Evolutionary conservation across 495 filamentous ascomycete species (phyloP).

Genomic region (Ramalina intermedia): DNA sequence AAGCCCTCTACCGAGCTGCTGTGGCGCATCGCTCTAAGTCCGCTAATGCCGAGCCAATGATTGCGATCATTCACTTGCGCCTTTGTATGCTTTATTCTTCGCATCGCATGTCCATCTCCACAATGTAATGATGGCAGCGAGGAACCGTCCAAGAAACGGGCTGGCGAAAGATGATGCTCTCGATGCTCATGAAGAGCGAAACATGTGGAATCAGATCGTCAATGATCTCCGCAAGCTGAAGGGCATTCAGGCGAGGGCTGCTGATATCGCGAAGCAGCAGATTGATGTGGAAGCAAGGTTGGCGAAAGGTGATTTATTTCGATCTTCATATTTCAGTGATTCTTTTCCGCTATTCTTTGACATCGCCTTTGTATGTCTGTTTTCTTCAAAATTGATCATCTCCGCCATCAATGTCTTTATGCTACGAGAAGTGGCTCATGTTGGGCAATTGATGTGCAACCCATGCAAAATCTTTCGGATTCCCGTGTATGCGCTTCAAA

Average conservation of each 20-base stretch:
- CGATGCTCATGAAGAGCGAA: slow-evolving; percentile 44
- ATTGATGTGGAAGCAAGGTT: slow-evolving; percentile 31
- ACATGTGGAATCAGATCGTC: slow-evolving; percentile 48
- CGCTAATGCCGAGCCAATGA: no score
- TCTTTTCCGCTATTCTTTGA: background rate
- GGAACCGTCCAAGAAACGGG: slow-evolving; percentile 26
- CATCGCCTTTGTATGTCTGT: slow-evolving; percentile 29
- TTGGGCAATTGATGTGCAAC: background rate
- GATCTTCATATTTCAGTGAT: background rate
- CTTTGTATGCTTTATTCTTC: no score
- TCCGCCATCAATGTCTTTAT: background rate
- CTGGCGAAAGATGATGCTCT: slow-evolving; percentile 28
- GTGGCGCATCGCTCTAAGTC: no score
- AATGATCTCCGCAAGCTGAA: slow-evolving; percentile 33
- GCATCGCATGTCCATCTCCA: no score
- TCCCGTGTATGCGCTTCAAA: background rate
- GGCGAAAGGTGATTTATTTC: slow-evolving; percentile 4
- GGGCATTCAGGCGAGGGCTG: slow-evolving; percentile 20
- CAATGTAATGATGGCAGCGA: slow-evolving; percentile 22
- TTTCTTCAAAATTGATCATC: slow-evolving; percentile 4
- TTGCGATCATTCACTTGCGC: no score
- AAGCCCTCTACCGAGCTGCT: no score
- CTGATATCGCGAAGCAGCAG: slow-evolving; percentile 36
- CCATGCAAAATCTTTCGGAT: background rate
- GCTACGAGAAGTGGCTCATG: background rate